Evolutionary conservation across 2,329 filamentous ascomycete genomes (phyloP), one percentile per base, ranked within the genome.

Genomic region (Exserohilum turcica): DNA sequence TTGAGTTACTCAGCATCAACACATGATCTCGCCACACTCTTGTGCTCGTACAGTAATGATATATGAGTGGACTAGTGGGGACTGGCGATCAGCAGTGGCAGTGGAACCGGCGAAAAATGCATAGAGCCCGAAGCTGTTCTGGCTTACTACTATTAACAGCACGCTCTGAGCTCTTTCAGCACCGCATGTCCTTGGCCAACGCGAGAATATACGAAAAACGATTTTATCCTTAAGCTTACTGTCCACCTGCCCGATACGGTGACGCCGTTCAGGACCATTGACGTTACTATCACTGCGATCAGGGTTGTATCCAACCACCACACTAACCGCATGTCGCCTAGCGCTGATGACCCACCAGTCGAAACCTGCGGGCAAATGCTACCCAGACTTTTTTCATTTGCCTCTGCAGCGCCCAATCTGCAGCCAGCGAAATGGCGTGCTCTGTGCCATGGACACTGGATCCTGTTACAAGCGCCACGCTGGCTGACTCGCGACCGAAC

Each of bases 351-450:
- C 19, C 19, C 36, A 15, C 36, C 27, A 24, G 36, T 32, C 13
- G 42, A 47, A 47, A 47, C 33, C 37, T 8, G 18, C 16, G 43
- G 33, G 45, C 42, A 49, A 44, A 43, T 39, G 45, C 29, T 21
- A 40, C 13, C 43, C 28, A 28, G n/a, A 33, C 42, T 42, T 50
- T 39, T 40, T 32, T 12, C 27, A 24, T 16, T 33, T 35, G 19
- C 29, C 39, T 48, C 52, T 19, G 19, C 27, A 33, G 45, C 48
- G 36, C 18, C 63, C 63, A 65, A 65, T 65, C 61, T 52, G 18
- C 29, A 33, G 15, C 28, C 48, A 42, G 35, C 6, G 28, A 65
- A 44, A 65, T 65, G 56, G 49, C 61, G 63, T 65, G 63, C 63
- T 65, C 43, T 21, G 54, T 63, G 58, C 37, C 58, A 57, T 28